Conservation (phyloP, 2,329 filamentous ascomycete genomes). For the Fusarium tuaranense region DNA sequence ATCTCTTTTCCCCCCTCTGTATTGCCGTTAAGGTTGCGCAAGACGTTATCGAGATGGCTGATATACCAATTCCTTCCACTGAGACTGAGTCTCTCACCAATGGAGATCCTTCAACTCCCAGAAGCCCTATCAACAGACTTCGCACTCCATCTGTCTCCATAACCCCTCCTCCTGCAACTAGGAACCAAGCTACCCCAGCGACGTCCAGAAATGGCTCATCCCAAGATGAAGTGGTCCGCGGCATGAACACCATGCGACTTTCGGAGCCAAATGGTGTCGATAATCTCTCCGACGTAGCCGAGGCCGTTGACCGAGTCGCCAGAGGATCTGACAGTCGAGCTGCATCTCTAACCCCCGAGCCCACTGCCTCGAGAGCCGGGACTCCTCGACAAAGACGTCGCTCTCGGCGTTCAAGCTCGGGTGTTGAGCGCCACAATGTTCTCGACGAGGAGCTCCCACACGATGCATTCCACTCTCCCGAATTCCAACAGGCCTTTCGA, state of each 20-base stretch:
- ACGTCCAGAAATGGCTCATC: not conserved
- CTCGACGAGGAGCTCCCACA: slow-evolving; percentile 49
- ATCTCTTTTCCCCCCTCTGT: not conserved
- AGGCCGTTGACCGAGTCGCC: slow-evolving; percentile 19
- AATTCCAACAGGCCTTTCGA: slow-evolving; percentile 49
- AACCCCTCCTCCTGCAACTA: slow-evolving; percentile 4
- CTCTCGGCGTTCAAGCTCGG: slow-evolving; percentile 21
- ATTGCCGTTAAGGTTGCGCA: not conserved
- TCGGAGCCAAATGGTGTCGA: slow-evolving; percentile 8
- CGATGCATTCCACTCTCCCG: slow-evolving; percentile 51
- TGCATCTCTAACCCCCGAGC: slow-evolving; percentile 24
- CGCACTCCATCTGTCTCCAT: slow-evolving; percentile 32
- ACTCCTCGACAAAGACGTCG: slow-evolving; percentile 17
- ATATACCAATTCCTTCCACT: slow-evolving; percentile 29
- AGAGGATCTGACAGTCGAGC: slow-evolving; percentile 13
- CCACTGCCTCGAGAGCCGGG: not conserved
- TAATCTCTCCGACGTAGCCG: not conserved
- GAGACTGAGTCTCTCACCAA: slow-evolving; percentile 10
- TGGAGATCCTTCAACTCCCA: not conserved
- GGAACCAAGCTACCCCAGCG: not conserved
- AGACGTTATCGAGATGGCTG: not conserved
- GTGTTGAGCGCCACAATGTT: slow-evolving; percentile 35
- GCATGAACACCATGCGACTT: slow-evolving; percentile 17
- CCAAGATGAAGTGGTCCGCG: not conserved
- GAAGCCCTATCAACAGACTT: not conserved